Base-by-base conservation (phyloP, 2,329 filamentous ascomycete genomes). In the Aspergillus intermedius region DNA sequence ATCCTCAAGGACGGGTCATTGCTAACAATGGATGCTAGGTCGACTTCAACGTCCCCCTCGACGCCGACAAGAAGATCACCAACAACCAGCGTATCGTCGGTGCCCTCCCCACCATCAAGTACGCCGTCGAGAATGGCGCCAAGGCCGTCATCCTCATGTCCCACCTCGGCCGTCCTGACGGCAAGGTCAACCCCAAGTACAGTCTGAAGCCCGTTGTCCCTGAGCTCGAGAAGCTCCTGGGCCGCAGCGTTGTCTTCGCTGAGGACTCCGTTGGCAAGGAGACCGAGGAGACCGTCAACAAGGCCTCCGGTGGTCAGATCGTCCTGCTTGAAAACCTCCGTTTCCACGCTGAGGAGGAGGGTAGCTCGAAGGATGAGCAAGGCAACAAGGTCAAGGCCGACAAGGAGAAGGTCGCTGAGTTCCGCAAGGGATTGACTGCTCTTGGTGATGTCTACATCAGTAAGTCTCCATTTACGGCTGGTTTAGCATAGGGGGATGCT, bases 11-110 rank as follows among this genome's bases (percentile, higher is more conserved):
- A 48, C 13, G 6, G 19, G 19, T 17, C 12, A 6, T 39, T n/a
- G 30, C 21, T 25, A 37, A 30, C 15, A 23, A 32, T n/a, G 19
- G 5, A 19, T 23, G 15, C 21, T 65, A 95, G 91, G 91, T 98
- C 72, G 93, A 98, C 82, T 98, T 98, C 85, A 98, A 98, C 76
- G 94, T 98, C 49, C 93, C 93, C 57, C 89, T 98, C 67, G 90
- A 98, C 70, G 82, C 78, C 60, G 79, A 93, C 70, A 94, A 90
- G 78, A 91, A 94, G 49, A 83, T 98, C 73, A 97, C 93, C 73
- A 98, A 98, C 83, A 89, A 86, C 76, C 93, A 98, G 79, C 91
- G 93, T 73, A 98, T 98, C 67, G 91, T 89, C 65, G 94, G 93
- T 67, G 93, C 93, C 65, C 77, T 95, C 57, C 90, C 90, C 64